Evolutionary conservation across 371 early-diverging fungal species (phyloP).

Genomic region (Zychaea mexicana): DNA sequence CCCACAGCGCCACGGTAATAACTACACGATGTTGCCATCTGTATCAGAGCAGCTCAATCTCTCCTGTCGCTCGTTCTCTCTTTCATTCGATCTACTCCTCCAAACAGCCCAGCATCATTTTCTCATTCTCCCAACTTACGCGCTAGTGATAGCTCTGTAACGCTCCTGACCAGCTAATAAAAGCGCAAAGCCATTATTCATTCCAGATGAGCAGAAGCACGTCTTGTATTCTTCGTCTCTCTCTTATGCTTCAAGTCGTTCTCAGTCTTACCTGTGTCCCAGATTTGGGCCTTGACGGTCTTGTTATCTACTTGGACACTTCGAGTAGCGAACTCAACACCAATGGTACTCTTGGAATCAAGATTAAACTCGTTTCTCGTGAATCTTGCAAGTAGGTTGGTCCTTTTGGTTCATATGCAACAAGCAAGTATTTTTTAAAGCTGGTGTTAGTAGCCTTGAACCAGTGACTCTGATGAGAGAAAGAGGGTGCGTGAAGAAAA

Average conservation of each 20-base stretch:
- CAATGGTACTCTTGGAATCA: conserved; percentile 99
- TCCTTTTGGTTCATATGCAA: conserved; percentile 45
- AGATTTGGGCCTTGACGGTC: conserved; percentile 99
- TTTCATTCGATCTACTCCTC: not conserved
- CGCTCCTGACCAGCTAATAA: conserved; percentile 85
- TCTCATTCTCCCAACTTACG: conserved; percentile 62
- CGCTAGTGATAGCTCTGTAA: conserved; percentile 87
- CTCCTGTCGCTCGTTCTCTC: not conserved
- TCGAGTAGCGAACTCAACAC: conserved; percentile 99
- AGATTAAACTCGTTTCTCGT: conserved; percentile 97
- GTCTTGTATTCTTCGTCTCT: not conserved
- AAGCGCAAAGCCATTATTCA: not conserved
- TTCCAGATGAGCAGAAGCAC: not conserved
- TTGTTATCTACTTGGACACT: conserved; percentile 96
- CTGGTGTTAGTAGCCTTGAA: not conserved
- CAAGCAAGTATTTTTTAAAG: too few species aligned
- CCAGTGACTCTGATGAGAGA: too few species aligned
- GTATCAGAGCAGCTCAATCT: not conserved
- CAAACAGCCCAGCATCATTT: too few species aligned
- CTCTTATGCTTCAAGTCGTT: not conserved
- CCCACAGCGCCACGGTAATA: conserved; percentile 99
- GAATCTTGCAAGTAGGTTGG: conserved; percentile 97
- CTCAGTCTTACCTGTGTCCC: conserved; percentile 77
- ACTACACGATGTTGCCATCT: conserved; percentile 35
- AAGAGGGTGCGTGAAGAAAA: not conserved